Evolutionary conservation across 352 stramenopile genomes (phyloP).

Genomic region (Elongisporangium senticosum): DNA sequence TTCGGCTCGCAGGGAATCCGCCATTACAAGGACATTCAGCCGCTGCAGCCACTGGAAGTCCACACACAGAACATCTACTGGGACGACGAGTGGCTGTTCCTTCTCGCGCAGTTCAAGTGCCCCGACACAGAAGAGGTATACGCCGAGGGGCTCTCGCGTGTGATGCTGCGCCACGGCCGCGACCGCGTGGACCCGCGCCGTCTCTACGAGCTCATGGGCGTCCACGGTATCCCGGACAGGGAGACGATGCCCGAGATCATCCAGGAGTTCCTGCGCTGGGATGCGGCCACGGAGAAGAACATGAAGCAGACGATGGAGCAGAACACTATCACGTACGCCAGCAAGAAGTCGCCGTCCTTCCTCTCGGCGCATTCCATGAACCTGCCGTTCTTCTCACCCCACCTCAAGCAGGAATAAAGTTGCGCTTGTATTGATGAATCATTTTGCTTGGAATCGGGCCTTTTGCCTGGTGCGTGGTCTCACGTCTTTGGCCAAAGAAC

Average conservation of each 20-base stretch:
- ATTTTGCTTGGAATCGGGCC: too few relatives aligned
- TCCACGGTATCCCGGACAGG: conserved; percentile 32
- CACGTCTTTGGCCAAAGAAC: too few relatives aligned
- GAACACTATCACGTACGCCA: conserved; percentile 23
- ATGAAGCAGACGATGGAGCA: conserved; percentile 46
- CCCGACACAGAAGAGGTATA: conserved; percentile 56
- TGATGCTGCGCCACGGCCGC: conserved; percentile 52
- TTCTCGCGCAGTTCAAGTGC: conserved; percentile 61
- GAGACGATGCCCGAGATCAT: conserved; percentile 44
- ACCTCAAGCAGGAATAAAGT: conserved; percentile 13
- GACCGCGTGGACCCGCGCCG: conserved; percentile 39
- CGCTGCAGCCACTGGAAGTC: conserved; percentile 53
- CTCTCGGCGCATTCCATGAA: conserved; percentile 68
- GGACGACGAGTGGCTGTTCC: conserved; percentile 69
- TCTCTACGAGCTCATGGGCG: conserved; percentile 52
- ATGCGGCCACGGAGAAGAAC: conserved; percentile 36
- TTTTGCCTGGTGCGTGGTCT: too few relatives aligned
- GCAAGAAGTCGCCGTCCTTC: conserved; percentile 22
- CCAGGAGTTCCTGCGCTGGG: conserved; percentile 48
- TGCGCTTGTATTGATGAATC: too few relatives aligned
- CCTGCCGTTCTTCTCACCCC: conserved; percentile 32
- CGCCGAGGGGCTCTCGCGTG: conserved; percentile 54
- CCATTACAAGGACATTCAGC: conserved; percentile 47
- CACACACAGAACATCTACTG: conserved; percentile 68
- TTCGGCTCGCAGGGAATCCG: conserved; percentile 65